Evolutionary conservation across 2,329 filamentous ascomycete species (phyloP).

Genomic region (Sarocladium kiliense): DNA sequence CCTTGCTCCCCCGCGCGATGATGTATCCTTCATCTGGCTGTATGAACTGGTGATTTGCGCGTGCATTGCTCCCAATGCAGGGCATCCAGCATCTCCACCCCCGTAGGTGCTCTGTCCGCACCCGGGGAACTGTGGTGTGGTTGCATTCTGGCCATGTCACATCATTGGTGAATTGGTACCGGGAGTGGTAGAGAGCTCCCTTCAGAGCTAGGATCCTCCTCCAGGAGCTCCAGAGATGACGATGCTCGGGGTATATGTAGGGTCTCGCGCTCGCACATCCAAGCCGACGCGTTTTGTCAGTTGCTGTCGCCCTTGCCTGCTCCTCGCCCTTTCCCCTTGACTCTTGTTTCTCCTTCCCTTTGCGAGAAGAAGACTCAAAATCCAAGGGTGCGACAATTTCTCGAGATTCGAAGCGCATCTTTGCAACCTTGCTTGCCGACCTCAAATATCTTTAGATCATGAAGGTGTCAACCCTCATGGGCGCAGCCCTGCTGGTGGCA

Average conservation of each 20-base stretch:
- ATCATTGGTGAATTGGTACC: conserved; percentile 1
- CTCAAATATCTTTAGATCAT: conserved; percentile 18
- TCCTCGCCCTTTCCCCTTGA: conserved; percentile 6
- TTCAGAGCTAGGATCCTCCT: not conserved
- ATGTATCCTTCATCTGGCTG: not conserved
- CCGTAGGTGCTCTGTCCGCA: not conserved
- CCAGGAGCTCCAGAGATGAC: not conserved
- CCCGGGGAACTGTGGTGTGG: not conserved
- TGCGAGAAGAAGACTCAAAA: not conserved
- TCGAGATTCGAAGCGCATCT: not conserved
- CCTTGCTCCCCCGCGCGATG: not conserved
- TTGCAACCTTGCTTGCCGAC: not conserved
- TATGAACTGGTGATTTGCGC: not conserved
- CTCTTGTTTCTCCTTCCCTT: not conserved
- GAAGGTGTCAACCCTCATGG: conserved; percentile 27
- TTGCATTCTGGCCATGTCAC: conserved; percentile 1
- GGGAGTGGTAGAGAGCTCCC: not conserved
- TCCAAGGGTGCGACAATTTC: not conserved
- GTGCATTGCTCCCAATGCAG: conserved; percentile 1
- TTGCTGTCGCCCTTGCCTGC: conserved; percentile 6
- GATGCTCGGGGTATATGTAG: not conserved
- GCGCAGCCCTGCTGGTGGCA: conserved; percentile 24
- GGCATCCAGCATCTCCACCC: not conserved
- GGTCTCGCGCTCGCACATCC: not conserved
- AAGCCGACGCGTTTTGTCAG: not conserved